These are phyloP conservation scores for Tylopilus felleus DNA, from an alignment of 768 basidiomycete genomes.

Conservation along the genomic window DNA sequence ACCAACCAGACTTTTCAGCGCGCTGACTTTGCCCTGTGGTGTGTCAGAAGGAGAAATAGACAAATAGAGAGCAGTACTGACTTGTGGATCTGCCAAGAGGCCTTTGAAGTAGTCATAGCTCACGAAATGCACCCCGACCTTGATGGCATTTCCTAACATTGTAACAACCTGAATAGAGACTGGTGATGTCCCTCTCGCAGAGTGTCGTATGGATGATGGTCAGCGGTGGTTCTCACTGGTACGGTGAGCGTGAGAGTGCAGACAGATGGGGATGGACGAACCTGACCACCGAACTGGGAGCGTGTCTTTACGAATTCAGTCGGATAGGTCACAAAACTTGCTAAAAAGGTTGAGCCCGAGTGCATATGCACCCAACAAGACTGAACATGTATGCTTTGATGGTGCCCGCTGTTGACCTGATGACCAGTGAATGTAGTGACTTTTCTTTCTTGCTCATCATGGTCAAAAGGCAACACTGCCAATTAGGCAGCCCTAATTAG, in stretches of 20 bases:
- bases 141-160: conserved; percentile 89
- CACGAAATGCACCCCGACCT: conserved; percentile 95
- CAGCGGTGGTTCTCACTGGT: conserved; percentile 65
- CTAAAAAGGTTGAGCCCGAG: conserved; percentile 34
- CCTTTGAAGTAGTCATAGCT: no score
- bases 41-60: neutral
- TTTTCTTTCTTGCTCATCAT: conserved; percentile 70
- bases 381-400: conserved; percentile 75
- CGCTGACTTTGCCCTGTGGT: conserved; percentile 81
- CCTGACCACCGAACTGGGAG: conserved; percentile 86
- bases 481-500: neutral
- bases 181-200: conserved; percentile 67
- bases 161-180: conserved; percentile 93
- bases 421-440: conserved; percentile 80
- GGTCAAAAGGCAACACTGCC: neutral
- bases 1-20: conserved; percentile 83
- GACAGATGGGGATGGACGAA: conserved; percentile 20
- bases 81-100: conserved; percentile 84
- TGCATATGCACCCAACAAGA: no score
- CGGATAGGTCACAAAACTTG: conserved; percentile 84
- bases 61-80: conserved; percentile 31
- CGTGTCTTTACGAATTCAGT: conserved; percentile 93
- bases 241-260: neutral
- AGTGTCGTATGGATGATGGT: conserved; percentile 74
- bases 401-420: conserved; percentile 89